These are phyloP conservation scores for Eimeria zaria DNA, from an alignment of 169 alveolate species.

Conservation along the genomic window DNA sequence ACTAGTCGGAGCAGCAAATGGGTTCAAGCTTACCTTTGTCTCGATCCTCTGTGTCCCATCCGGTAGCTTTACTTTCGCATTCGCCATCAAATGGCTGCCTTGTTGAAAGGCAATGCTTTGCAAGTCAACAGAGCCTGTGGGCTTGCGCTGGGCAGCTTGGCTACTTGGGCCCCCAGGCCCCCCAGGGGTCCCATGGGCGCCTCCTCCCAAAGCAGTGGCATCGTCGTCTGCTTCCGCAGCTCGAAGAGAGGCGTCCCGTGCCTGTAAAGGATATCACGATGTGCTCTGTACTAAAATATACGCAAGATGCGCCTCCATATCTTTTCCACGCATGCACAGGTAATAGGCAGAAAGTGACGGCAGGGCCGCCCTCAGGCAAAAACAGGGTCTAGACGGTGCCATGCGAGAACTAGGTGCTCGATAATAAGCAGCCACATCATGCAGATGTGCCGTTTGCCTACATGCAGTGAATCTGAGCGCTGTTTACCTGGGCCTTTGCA, in stretches of 20 bases:
- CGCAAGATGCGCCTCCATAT: neutral
- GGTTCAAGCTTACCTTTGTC: conserved; percentile 90
- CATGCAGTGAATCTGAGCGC: conserved; percentile 49
- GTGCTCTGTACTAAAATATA: neutral
- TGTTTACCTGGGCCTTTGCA: conserved; percentile 82
- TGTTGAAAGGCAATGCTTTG: conserved; percentile 92
- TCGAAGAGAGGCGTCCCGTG: conserved; percentile 82
- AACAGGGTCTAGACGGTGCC: neutral
- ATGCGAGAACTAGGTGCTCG: neutral
- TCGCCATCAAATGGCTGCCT: conserved; percentile 95
- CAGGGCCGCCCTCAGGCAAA: conserved; percentile 14
- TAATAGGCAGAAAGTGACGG: neutral
- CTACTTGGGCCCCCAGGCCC: conserved; percentile 49
- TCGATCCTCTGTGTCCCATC: conserved; percentile 95
- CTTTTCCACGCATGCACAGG: neutral
- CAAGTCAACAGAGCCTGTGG: conserved; percentile 90
- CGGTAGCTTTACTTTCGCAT: conserved; percentile 96
- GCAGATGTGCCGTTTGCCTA: neutral
- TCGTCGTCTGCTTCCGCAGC: conserved; percentile 84
- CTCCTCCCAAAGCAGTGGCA: conserved; percentile 79
- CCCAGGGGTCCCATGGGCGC: conserved; percentile 68
- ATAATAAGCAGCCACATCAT: neutral
- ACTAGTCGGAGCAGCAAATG: neutral
- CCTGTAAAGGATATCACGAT: conserved; percentile 21
- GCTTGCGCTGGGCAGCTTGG: conserved; percentile 72